Conservation (phyloP, 139 green algal species). For the Chlamydomonas incerta region DNA sequence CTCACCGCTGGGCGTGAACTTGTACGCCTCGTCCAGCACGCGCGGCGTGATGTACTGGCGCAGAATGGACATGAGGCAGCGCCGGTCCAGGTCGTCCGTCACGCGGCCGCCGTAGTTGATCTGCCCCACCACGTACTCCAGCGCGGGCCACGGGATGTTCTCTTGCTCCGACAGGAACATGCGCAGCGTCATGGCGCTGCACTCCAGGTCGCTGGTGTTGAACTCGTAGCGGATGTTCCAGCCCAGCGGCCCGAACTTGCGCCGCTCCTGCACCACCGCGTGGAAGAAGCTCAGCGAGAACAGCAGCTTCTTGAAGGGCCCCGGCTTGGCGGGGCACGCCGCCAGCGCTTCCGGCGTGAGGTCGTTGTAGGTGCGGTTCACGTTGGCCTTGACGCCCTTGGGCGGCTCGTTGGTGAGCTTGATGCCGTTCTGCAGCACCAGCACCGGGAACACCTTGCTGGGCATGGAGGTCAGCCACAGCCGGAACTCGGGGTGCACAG, state of each 20-base stretch:
- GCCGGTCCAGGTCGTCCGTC: slow-evolving; percentile 88
- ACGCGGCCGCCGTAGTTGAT: slow-evolving; percentile 94
- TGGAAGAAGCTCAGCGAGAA: slow-evolving; percentile 86
- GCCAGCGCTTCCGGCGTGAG: slow-evolving; percentile 67
- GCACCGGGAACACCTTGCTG: slow-evolving; percentile 75
- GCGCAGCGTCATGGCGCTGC: slow-evolving; percentile 75
- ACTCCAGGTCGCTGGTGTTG: slow-evolving; percentile 87
- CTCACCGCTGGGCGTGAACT: slow-evolving; percentile 67
- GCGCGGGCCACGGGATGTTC: slow-evolving; percentile 82
- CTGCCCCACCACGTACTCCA: slow-evolving; percentile 87
- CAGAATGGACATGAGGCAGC: slow-evolving; percentile 83
- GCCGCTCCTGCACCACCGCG: slow-evolving; percentile 83
- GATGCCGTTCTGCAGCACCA: slow-evolving; percentile 80
- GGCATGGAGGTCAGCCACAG: slow-evolving; percentile 90
- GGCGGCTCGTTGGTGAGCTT: slow-evolving; percentile 88
- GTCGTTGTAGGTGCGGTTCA: slow-evolving; percentile 76
- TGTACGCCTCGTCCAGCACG: slow-evolving; percentile 73
- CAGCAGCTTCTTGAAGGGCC: slow-evolving; percentile 78
- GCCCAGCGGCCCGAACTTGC: slow-evolving; percentile 90
- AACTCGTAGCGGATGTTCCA: slow-evolving; percentile 95
- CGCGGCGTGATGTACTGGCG: slow-evolving; percentile 75
- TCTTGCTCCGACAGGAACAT: slow-evolving; percentile 82
- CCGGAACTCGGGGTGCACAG: slow-evolving; percentile 79
- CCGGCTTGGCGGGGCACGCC: slow-evolving; percentile 59
- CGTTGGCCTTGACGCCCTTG: slow-evolving; percentile 80